Conservation (phyloP, 176 grass and related monocot species). For the Aegilops sharonensis region DNA sequence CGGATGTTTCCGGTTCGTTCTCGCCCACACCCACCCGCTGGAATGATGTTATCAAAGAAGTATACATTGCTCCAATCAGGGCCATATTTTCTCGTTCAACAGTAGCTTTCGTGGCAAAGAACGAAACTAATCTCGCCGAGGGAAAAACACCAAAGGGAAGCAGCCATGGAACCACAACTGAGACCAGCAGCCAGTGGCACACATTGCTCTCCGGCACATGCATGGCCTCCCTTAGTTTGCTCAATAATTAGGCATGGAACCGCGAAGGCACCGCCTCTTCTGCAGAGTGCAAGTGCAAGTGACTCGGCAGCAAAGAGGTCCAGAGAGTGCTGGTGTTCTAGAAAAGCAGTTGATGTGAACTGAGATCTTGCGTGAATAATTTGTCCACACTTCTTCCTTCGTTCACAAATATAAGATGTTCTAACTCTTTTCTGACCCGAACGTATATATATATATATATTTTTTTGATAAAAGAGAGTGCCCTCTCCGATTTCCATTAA, state of each 20-base stretch:
- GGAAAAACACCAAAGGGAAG: slow-evolving; percentile 15
- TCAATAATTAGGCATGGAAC: slow-evolving; percentile 27
- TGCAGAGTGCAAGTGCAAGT: not conserved
- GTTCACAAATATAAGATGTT: no score
- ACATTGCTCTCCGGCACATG: not conserved
- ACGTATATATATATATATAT: no score
- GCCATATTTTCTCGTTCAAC: not conserved
- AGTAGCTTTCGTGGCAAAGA: not conserved
- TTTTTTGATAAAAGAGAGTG: no score
- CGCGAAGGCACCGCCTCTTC: not conserved
- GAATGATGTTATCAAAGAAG: no score
- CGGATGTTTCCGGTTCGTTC: not conserved
- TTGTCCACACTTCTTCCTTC: no score
- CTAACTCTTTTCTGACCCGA: no score
- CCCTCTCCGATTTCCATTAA: no score
- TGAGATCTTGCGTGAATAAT: not conserved
- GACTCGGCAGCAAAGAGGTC: not conserved
- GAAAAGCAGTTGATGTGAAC: slow-evolving; percentile 10
- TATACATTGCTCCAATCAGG: not conserved
- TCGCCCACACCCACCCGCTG: no score
- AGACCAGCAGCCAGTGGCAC: no score
- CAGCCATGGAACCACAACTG: slow-evolving; percentile 16
- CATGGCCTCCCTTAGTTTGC: not conserved
- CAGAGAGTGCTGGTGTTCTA: not conserved
- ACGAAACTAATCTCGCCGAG: not conserved